Base-by-base conservation (phyloP, 2,329 filamentous ascomycete genomes). In the Phialemoniopsis sp. region DNA sequence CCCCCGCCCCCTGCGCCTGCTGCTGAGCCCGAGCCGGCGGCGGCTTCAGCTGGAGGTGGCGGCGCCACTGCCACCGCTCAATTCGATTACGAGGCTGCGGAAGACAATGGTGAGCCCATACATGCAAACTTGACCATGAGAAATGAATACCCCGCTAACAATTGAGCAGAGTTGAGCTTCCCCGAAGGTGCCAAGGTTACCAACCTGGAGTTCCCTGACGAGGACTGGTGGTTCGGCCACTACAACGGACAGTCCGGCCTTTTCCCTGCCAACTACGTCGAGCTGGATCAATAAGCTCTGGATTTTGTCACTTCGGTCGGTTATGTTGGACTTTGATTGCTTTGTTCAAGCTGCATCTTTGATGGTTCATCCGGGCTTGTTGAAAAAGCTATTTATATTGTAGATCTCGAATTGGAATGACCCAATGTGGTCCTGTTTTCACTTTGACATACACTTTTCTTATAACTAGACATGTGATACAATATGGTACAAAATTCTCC, bases 161-260 rank as follows among this genome's bases (percentile, higher is more conserved):
- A 80, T 57, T 80, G 19, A 21, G 36, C 52, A 81, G 77, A 81
- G 51, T 56, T 81, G 47, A 89, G 85, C 59, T 98, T 98, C 69
- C 88, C 89, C 3, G 93, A 98, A 55, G 85, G 86, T 21, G 91
- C 87, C 30, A 89, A 72, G 46, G 85, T 98, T 52, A 85, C 78
- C 19, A 77, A 85, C 56, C 70, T 98, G 48, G 88, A 96, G 69
- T 97, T 97, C 64, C 93, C 93, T 3, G 93, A 97, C 54, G 91
- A 97, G 49, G 93, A 98, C 59, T 98, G 93, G 93, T 98, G 93
- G 93, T 86, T 91, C 53, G 93, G 93, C 42, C 81, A 87, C 54
- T 94, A 85, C 62, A 74, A 82, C 18, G 89, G 89, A 37, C 77
- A 83, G 42, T 77, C 78, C 21, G 93, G 93, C 45, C 74, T 98